phyloP scores from a whole-genome alignment of 116 monocot species.

The Phalaenopsis hybrid region DNA sequence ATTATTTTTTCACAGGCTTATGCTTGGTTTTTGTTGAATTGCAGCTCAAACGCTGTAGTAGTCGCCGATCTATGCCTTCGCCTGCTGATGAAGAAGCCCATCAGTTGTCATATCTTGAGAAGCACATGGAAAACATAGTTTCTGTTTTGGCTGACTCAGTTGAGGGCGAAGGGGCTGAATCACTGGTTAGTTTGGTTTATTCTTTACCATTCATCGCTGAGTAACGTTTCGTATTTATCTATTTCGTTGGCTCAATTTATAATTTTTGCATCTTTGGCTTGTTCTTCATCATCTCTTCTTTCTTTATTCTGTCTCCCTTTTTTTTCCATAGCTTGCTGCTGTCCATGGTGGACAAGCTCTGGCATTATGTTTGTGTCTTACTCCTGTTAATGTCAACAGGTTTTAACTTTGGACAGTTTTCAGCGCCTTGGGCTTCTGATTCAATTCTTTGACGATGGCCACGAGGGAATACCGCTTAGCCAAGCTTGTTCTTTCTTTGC shows the following conservation, averaged over 20 bases:
- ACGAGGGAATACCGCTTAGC: slow-evolving; percentile 48
- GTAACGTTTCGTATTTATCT: background rate
- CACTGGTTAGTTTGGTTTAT: slow-evolving; percentile 28
- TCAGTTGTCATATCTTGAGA: slow-evolving; percentile 42
- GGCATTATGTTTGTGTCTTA: background rate
- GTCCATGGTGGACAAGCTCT: background rate
- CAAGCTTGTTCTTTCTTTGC: slow-evolving; percentile 72
- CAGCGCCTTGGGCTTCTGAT: slow-evolving; percentile 71
- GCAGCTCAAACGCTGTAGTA: slow-evolving; percentile 39
- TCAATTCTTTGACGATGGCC: slow-evolving; percentile 43
- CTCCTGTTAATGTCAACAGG: slow-evolving; percentile 22
- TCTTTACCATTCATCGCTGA: background rate
- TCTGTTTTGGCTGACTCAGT: slow-evolving; percentile 28
- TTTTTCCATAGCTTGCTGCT: background rate
- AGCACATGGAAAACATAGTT: slow-evolving; percentile 38
- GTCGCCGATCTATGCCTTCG: slow-evolving; percentile 39
- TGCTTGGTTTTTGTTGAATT: background rate
- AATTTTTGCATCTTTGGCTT: background rate
- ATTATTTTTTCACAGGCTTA: background rate
- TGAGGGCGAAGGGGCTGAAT: slow-evolving; percentile 30
- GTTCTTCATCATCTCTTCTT: background rate
- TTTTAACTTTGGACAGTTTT: slow-evolving; percentile 65
- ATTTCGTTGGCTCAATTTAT: background rate
- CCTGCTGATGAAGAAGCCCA: slow-evolving; percentile 39
- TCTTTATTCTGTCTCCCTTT: background rate